Evolutionary conservation across 78 protist genomes (phyloP).

Genomic region (Cavenderia fasciculata): DNA sequence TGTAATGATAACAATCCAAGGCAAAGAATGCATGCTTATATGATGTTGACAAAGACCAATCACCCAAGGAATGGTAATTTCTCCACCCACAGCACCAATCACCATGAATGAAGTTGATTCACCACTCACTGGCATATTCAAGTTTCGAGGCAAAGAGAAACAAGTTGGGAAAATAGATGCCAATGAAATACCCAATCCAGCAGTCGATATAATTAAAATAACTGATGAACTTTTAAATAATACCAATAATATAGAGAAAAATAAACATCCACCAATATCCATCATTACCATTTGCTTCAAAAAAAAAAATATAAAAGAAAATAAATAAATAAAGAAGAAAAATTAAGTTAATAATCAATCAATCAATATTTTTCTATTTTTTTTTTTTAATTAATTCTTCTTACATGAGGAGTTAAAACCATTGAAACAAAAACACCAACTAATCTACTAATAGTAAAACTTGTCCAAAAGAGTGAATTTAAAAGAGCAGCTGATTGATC

Average conservation of each 20-base stretch:
- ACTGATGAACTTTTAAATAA: not conserved
- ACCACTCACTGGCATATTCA: constrained; percentile 31
- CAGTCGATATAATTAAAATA: constrained; percentile 34
- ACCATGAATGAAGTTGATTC: constrained; percentile 62
- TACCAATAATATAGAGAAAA: constrained; percentile 28
- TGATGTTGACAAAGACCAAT: constrained; percentile 35
- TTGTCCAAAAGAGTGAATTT: constrained; percentile 50
- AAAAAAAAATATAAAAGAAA: not conserved
- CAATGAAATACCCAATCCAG: constrained; percentile 49
- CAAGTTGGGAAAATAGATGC: constrained; percentile 65
- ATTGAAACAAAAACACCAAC: constrained; percentile 49
- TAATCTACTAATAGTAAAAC: constrained; percentile 54
- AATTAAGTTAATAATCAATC: not conserved
- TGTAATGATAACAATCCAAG: constrained; percentile 10
- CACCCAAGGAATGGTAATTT: constrained; percentile 29
- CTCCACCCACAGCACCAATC: constrained; percentile 50
- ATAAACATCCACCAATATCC: constrained; percentile 57
- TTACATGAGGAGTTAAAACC: constrained; percentile 43
- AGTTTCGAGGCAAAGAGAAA: constrained; percentile 35
- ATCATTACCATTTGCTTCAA: constrained; percentile 48
- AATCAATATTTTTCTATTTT: no score
- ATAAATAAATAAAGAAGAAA: no score
- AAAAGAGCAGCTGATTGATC: constrained; percentile 39
- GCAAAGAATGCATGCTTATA: constrained; percentile 1
- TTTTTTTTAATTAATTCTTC: not conserved